Evolutionary conservation across 768 basidiomycete species (phyloP).

Genomic region (Crucibulum laeve): DNA sequence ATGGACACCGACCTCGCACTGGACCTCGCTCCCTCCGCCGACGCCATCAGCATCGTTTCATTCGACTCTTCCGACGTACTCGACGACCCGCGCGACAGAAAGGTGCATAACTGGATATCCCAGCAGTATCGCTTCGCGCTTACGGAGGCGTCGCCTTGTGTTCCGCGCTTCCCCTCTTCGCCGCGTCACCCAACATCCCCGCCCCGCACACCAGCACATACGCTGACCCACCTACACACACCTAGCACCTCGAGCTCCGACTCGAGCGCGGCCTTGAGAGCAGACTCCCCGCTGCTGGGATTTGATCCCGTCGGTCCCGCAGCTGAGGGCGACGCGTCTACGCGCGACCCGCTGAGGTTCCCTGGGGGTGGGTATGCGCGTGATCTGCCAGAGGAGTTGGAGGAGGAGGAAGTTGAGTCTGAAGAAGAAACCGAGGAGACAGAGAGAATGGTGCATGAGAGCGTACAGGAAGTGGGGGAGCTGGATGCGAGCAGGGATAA

Average conservation of each 20-base stretch:
- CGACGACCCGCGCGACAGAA: neutral
- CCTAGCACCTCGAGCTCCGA: neutral
- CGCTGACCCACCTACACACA: neutral
- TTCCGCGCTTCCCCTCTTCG: too few relatives aligned
- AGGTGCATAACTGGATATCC: constrained; percentile 1
- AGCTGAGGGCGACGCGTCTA: neutral
- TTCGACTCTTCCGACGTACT: too few relatives aligned
- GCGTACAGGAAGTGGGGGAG: too few relatives aligned
- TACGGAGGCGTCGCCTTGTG: too few relatives aligned
- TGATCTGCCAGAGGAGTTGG: constrained; percentile 1
- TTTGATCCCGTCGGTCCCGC: constrained; percentile 6
- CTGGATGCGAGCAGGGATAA: too few relatives aligned
- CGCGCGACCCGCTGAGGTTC: constrained; percentile 13
- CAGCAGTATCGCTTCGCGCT: neutral
- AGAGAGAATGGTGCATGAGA: too few relatives aligned
- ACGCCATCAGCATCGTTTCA: too few relatives aligned
- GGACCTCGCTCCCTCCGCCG: too few relatives aligned
- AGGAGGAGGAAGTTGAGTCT: constrained; percentile 1
- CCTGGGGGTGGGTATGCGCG: constrained; percentile 11
- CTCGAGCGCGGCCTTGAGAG: neutral
- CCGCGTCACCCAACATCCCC: neutral
- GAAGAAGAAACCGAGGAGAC: too few relatives aligned
- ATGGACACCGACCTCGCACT: too few relatives aligned
- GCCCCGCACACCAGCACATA: neutral
- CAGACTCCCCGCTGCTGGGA: constrained; percentile 21